Percentiles rank a stretch among this genome's conserved stretches.
These are phyloP conservation scores for Penicillium sp. DNA, from an alignment of 2,329 filamentous ascomycete genomes.

Conservation along the genomic window DNA sequence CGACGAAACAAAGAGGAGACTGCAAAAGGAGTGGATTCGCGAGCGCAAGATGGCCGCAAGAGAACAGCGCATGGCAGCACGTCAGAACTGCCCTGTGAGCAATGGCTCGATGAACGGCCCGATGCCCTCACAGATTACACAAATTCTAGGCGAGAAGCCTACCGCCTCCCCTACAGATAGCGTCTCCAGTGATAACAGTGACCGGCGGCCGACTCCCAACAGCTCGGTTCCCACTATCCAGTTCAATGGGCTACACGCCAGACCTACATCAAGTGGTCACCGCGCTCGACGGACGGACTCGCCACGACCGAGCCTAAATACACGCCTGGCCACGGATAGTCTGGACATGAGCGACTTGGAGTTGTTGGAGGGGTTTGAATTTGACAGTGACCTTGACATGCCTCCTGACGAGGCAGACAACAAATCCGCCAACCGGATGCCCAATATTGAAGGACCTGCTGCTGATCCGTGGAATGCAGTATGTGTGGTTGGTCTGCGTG, in stretches of 20 bases:
- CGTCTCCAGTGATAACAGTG: constrained; percentile 20
- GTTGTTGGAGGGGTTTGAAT: constrained; percentile 42
- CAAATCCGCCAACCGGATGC: constrained; percentile 6
- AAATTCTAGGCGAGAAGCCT: constrained; percentile 22
- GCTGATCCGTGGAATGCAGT: constrained; percentile 60
- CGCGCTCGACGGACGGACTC: constrained; percentile 15
- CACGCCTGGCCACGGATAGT: constrained; percentile 20
- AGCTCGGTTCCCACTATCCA: constrained; percentile 30
- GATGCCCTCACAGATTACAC: constrained; percentile 17
- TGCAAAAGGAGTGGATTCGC: constrained; percentile 43
- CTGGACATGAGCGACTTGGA: constrained; percentile 33
- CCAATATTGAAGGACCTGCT: constrained; percentile 5
- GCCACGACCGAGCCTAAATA: constrained; percentile 26
- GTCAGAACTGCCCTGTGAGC: constrained; percentile 19
- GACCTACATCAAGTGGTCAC: constrained; percentile 9
- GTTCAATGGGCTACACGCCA: constrained; percentile 24
- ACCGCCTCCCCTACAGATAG: constrained; percentile 31
- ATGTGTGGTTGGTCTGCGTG: constrained; percentile 59
- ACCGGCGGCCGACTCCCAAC: constrained; percentile 10
- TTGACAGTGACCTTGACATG: constrained; percentile 46
- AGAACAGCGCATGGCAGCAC: constrained; percentile 30
- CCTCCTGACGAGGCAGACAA: constrained; percentile 26
- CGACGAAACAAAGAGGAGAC: constrained; percentile 39
- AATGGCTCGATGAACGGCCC: constrained; percentile 5
- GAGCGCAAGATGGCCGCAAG: constrained; percentile 38